phyloP scores from a whole-genome alignment of 2,329 filamentous ascomycete genomes.

The Monilinia vaccinii-corymbosi region DNA sequence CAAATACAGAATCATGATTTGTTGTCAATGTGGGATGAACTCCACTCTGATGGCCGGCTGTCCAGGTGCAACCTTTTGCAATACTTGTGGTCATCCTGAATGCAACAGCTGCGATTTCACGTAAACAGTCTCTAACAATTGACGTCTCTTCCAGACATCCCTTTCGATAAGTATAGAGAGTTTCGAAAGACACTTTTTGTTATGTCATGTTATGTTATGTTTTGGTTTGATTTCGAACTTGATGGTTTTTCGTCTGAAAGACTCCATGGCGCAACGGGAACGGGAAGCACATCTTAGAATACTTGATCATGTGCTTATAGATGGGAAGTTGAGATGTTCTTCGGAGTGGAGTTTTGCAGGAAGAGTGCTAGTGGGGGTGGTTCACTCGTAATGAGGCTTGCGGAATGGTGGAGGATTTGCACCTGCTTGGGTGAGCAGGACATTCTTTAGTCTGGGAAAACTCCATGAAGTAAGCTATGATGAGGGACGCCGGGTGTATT shows the following conservation, averaged over 20 bases:
- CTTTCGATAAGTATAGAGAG: background rate
- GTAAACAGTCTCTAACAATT: background rate
- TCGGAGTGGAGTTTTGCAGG: background rate
- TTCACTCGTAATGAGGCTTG: no score
- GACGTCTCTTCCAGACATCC: background rate
- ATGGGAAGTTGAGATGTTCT: background rate
- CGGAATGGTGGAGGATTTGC: no score
- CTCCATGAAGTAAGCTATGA: background rate
- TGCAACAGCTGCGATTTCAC: constrained; percentile 9
- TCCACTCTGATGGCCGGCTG: background rate
- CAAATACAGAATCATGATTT: background rate
- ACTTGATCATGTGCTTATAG: background rate
- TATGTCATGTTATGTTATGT: no score
- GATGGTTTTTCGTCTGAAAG: background rate
- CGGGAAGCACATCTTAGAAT: no score
- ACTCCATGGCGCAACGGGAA: background rate
- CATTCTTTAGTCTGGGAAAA: background rate
- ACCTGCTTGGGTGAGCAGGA: no score
- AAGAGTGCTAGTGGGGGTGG: background rate
- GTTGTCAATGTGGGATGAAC: background rate
- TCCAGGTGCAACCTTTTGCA: background rate
- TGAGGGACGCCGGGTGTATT: background rate
- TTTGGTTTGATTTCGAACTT: background rate
- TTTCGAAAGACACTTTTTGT: background rate
- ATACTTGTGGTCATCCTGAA: constrained; percentile 4